Percentiles rank a stretch among this genome's conserved stretches.
phyloP scores from a whole-genome alignment of 208 protist species.

The Borovskyia barvae region DNA sequence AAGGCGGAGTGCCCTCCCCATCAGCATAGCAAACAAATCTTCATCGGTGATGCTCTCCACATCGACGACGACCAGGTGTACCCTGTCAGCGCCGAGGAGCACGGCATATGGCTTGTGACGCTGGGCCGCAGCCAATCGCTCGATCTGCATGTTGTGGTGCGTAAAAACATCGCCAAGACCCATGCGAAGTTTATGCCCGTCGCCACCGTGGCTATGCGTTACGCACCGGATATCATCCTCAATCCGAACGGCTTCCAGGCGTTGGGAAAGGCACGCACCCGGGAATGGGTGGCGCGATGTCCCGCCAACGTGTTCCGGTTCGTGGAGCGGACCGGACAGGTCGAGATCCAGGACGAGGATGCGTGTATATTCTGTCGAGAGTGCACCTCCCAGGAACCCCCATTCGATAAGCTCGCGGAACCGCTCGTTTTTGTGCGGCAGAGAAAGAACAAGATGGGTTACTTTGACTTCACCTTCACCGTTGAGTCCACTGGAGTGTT shows the following conservation, averaged over 20 bases:
- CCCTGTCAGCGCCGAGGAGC: conserved; percentile 78
- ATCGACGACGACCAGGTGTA: conserved; percentile 81
- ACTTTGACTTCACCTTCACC: conserved; percentile 89
- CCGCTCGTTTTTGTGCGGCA: conserved; percentile 87
- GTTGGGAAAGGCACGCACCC: conserved; percentile 62
- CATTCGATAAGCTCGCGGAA: conserved; percentile 74
- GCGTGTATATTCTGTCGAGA: conserved; percentile 94
- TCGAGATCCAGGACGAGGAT: conserved; percentile 65
- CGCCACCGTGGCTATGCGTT: conserved; percentile 92
- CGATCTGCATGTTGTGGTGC: conserved; percentile 75
- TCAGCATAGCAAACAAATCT: conserved; percentile 80
- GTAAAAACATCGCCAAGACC: conserved; percentile 97
- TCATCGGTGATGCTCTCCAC: conserved; percentile 70
- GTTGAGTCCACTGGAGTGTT: conserved; percentile 92
- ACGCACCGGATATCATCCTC: conserved; percentile 90
- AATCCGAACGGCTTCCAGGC: conserved; percentile 85
- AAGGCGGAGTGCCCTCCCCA: conserved; percentile 73
- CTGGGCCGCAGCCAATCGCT: conserved; percentile 86
- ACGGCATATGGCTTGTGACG: conserved; percentile 86
- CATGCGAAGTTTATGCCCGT: conserved; percentile 98
- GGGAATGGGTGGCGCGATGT: conserved; percentile 87
- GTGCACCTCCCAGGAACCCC: conserved; percentile 78
- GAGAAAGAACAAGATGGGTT: conserved; percentile 63
- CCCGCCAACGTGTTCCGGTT: conserved; percentile 87
- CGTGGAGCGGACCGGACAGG: conserved; percentile 55